Evolutionary conservation across 2,329 filamentous ascomycete genomes (phyloP).

Genomic region (Fusarium sp.): DNA sequence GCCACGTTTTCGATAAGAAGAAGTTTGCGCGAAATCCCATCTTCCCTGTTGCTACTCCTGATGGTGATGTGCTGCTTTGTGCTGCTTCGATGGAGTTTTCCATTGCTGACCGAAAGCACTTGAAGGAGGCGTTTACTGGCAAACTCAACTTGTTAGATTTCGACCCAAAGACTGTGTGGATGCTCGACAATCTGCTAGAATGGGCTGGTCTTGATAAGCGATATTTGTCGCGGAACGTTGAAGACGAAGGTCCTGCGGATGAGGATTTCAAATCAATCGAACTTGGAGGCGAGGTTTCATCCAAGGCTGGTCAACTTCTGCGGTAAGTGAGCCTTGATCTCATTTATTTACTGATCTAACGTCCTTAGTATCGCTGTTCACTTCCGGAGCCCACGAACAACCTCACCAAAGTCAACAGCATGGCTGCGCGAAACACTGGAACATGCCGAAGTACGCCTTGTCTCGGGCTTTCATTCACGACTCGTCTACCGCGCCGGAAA

Average conservation of each 20-base stretch:
- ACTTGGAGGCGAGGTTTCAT: constrained; percentile 25
- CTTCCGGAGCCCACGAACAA: constrained; percentile 37
- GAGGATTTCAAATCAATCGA: constrained; percentile 36
- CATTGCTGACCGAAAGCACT: constrained; percentile 32
- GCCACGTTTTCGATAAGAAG: constrained; percentile 33
- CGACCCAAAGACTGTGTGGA: constrained; percentile 34
- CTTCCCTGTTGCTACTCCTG: constrained; percentile 30
- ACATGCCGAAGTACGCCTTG: constrained; percentile 28
- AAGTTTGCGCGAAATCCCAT: constrained; percentile 24
- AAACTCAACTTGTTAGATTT: constrained; percentile 38
- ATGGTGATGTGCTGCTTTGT: constrained; percentile 26
- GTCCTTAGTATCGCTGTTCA: constrained; percentile 24
- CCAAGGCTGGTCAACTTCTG: constrained; percentile 34
- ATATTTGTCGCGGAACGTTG: constrained; percentile 36
- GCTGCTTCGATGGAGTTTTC: constrained; percentile 40
- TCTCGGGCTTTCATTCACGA: constrained; percentile 14
- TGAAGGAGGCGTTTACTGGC: constrained; percentile 31
- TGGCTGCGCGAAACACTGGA: constrained; percentile 32
- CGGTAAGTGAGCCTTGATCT: constrained; percentile 7
- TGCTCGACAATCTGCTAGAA: constrained; percentile 28
- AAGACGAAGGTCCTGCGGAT: constrained; percentile 10
- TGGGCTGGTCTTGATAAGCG: constrained; percentile 40
- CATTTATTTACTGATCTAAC: background rate
- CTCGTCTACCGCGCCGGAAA: constrained; percentile 25
- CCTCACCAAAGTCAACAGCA: constrained; percentile 10